A percentile compares a stretch with the other conserved stretches of the same genome.
Conservation (phyloP, 805 yeast species). For the Candida boidinii region DNA sequence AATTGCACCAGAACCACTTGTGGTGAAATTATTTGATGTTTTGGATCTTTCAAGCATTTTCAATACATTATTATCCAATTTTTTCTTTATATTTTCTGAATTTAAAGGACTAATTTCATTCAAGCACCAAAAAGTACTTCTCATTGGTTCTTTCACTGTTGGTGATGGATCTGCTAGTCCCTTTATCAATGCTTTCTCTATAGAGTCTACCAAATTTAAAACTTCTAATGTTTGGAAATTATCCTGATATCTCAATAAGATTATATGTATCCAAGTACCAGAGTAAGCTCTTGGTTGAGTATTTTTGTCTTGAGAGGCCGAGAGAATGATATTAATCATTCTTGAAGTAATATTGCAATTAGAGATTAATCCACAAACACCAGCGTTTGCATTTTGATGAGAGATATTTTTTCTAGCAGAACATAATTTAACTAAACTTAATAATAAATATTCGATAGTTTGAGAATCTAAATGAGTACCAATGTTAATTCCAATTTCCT, state of each 20-base stretch:
- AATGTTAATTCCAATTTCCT: slow-evolving; percentile 48
- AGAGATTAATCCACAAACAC: slow-evolving; percentile 45
- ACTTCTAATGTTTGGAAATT: slow-evolving; percentile 20
- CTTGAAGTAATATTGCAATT: slow-evolving; percentile 47
- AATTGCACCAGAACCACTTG: slow-evolving; percentile 6
- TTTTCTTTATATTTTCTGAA: slow-evolving; percentile 31
- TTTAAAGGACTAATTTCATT: slow-evolving; percentile 43
- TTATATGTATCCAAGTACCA: slow-evolving; percentile 61
- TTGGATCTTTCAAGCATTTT: slow-evolving; percentile 57
- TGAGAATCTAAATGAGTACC: slow-evolving; percentile 31
- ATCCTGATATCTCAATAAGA: slow-evolving; percentile 42
- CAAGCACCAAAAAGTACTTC: slow-evolving; percentile 68
- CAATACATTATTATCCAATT: slow-evolving; percentile 35
- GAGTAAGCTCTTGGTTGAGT: slow-evolving; percentile 62
- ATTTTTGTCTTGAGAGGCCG: slow-evolving; percentile 60
- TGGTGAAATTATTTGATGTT: slow-evolving; percentile 26
- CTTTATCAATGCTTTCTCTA: slow-evolving; percentile 44
- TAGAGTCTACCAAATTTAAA: slow-evolving; percentile 29
- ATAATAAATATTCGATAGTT: slow-evolving; percentile 40
- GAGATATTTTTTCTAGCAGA: slow-evolving; percentile 59
- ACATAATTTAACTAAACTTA: slow-evolving; percentile 42
- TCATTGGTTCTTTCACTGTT: slow-evolving; percentile 65
- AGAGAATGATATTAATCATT: slow-evolving; percentile 38
- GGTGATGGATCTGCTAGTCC: slow-evolving; percentile 77
- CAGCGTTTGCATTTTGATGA: slow-evolving; percentile 46